A percentile compares a stretch with the other conserved stretches of the same genome.
Conservation (phyloP, 2,329 filamentous ascomycete genomes). For the Botrytis medusae region DNA sequence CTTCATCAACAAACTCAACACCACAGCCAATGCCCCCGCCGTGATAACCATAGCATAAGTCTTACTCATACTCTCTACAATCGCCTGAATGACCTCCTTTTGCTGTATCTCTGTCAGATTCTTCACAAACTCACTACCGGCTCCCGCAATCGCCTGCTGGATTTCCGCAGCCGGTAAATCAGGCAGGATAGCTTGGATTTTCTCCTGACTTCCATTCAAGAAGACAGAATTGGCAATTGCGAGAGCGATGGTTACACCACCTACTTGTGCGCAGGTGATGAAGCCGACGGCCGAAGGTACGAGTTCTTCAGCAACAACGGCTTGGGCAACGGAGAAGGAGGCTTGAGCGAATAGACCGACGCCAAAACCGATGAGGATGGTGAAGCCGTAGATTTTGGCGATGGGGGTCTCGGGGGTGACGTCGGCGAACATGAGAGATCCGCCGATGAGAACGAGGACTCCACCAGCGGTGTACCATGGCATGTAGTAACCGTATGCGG, state of each 20-base stretch:
- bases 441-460: conserved; percentile 37
- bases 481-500: conserved; percentile 42
- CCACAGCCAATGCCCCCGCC: conserved; percentile 32
- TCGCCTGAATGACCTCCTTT: conserved; percentile 25
- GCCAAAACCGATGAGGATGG: conserved; percentile 43
- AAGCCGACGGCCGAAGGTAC: conserved; percentile 43
- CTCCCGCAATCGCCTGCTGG: conserved; percentile 37
- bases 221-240: conserved; percentile 44
- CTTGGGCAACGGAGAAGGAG: conserved; percentile 3
- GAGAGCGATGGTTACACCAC: conserved; percentile 42
- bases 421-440: conserved; percentile 36
- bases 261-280: conserved; percentile 43
- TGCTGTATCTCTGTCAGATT: conserved; percentile 25
- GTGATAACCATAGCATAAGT: conserved; percentile 36
- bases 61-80: conserved; percentile 34
- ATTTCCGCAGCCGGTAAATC: conserved; percentile 34
- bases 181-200: conserved; percentile 37
- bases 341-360: conserved; percentile 33
- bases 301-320: conserved; percentile 28
- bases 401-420: conserved; percentile 36
- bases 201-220: conserved; percentile 40
- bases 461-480: conserved; percentile 44
- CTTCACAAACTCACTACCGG: conserved; percentile 32
- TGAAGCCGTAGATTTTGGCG: conserved; percentile 37
- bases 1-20: conserved; percentile 35